These are phyloP conservation scores for Micromonas pusilla DNA, from an alignment of 139 green algal genomes.

Conservation along the genomic window DNA sequence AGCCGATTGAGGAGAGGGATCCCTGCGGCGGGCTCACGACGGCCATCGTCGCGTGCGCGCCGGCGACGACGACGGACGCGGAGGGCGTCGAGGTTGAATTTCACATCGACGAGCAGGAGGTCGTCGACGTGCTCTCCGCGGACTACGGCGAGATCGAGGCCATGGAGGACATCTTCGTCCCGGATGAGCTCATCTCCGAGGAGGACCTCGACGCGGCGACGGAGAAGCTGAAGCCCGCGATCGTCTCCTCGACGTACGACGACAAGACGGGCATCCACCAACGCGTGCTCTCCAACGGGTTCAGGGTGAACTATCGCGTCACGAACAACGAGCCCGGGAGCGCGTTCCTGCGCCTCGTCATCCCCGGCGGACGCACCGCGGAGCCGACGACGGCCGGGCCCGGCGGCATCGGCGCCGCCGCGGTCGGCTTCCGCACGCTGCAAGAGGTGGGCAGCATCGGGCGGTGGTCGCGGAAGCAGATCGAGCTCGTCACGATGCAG, in stretches of 20 bases:
- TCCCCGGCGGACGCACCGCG: constrained; percentile 60
- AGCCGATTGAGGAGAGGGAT: background rate
- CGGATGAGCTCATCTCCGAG: constrained; percentile 62
- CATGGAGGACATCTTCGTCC: constrained; percentile 64
- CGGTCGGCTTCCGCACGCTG: constrained; percentile 71
- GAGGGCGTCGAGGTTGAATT: constrained; percentile 8
- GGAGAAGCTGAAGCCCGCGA: constrained; percentile 56
- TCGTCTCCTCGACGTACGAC: constrained; percentile 52
- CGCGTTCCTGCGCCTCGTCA: constrained; percentile 78
- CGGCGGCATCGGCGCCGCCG: constrained; percentile 60
- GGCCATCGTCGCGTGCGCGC: constrained; percentile 86
- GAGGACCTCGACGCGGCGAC: constrained; percentile 51
- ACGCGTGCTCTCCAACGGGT: constrained; percentile 82
- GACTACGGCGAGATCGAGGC: constrained; percentile 23
- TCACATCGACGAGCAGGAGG: background rate
- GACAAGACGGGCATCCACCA: constrained; percentile 65
- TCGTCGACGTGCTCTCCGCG: constrained; percentile 2
- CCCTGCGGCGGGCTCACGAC: constrained; percentile 45
- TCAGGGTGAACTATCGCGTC: constrained; percentile 80
- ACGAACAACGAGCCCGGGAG: constrained; percentile 81
- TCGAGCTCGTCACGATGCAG: constrained; percentile 91
- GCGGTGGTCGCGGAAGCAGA: constrained; percentile 67
- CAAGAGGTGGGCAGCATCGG: constrained; percentile 75
- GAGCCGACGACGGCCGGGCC: constrained; percentile 50
- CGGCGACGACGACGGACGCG: constrained; percentile 52